phyloP scores from a whole-genome alignment of 2,329 filamentous ascomycete species.

The Colletotrichum falcatum region DNA sequence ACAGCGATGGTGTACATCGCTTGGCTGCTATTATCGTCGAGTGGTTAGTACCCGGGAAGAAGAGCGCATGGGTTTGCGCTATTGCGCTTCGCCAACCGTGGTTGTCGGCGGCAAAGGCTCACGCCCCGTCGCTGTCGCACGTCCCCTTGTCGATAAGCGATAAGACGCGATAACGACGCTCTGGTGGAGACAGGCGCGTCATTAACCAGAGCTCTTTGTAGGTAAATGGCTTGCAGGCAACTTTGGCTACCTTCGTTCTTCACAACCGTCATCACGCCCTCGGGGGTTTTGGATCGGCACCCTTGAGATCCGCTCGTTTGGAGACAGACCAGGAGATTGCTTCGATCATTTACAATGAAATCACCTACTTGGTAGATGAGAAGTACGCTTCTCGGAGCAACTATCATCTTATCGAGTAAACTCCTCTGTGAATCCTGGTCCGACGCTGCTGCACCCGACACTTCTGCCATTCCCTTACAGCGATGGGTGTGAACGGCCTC shows the following conservation, averaged over 20 bases:
- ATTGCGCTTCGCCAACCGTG: not conserved
- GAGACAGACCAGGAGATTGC: not conserved
- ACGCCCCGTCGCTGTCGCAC: not conserved
- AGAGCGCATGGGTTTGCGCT: not conserved
- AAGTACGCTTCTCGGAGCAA: conserved; percentile 36
- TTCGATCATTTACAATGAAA: conserved; percentile 28
- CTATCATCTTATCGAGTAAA: conserved; percentile 2
- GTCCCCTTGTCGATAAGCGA: conserved; percentile 21
- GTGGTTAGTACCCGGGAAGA: not conserved
- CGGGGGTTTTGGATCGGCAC: not conserved
- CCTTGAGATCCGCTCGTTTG: not conserved
- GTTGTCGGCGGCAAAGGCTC: not conserved
- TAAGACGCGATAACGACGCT: conserved; percentile 31
- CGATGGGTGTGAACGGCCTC: conserved; percentile 97
- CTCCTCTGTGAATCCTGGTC: conserved; percentile 31
- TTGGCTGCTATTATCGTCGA: not conserved
- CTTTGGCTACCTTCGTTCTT: conserved; percentile 13
- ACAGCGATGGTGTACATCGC: conserved; percentile 19
- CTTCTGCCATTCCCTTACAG: conserved; percentile 38
- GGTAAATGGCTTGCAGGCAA: conserved; percentile 24
- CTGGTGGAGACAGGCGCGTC: conserved; percentile 35
- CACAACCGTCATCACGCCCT: conserved; percentile 20
- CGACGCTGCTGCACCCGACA: not conserved
- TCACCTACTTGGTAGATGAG: conserved; percentile 28
- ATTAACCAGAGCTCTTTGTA: conserved; percentile 22